Evolutionary conservation across 192 early-diverging fungal genomes (phyloP).

Genomic region (Spinellus fusiger): DNA sequence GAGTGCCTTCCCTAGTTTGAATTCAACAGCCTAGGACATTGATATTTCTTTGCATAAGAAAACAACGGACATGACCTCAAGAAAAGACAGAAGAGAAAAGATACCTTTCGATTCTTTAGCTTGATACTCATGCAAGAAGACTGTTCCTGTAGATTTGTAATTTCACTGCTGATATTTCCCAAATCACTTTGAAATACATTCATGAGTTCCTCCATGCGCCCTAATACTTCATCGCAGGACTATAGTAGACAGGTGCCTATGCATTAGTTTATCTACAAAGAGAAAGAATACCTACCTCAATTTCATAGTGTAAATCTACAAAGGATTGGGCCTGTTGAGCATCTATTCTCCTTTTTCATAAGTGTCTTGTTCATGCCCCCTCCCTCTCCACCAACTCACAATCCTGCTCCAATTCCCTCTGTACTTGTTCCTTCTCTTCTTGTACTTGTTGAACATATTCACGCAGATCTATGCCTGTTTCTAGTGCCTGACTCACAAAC

Average conservation of each 20-base stretch:
- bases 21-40: slow-evolving; percentile 55
- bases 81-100: no score
- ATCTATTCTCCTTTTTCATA: slow-evolving; percentile 36
- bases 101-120: slow-evolving; percentile 79
- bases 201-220: slow-evolving; percentile 79
- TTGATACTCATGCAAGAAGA: slow-evolving; percentile 74
- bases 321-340: slow-evolving; percentile 50
- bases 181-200: slow-evolving; percentile 83
- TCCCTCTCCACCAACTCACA: slow-evolving; percentile 40
- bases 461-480: slow-evolving; percentile 80
- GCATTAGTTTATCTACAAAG: background rate
- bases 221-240: slow-evolving; percentile 75
- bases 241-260: slow-evolving; percentile 1
- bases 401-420: slow-evolving; percentile 62
- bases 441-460: slow-evolving; percentile 79
- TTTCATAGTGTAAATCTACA: slow-evolving; percentile 58
- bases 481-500: slow-evolving; percentile 73
- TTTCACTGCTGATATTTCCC: slow-evolving; percentile 83
- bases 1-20: slow-evolving; percentile 63
- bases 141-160: slow-evolving; percentile 79
- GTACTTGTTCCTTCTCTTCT: slow-evolving; percentile 61
- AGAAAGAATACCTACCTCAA: slow-evolving; percentile 43
- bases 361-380: background rate
- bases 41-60: no score
- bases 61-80: no score